A percentile compares a stretch with the other conserved stretches of the same genome.
These are phyloP conservation scores for Digitaria exilis DNA, from an alignment of 202 grass and related monocot genomes.

Conservation along the genomic window DNA sequence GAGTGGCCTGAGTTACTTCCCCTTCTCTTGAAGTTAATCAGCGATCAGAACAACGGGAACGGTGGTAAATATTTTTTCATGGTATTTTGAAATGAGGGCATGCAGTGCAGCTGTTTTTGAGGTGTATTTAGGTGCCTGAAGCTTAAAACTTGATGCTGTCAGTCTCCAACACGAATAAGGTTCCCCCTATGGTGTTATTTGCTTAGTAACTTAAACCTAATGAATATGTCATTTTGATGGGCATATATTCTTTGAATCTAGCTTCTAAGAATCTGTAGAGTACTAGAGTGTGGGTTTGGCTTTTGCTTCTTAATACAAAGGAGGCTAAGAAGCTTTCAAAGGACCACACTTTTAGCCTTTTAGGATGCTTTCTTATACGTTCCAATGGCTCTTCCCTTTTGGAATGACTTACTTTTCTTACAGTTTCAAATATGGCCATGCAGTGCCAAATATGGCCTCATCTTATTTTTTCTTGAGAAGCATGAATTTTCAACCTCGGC, in stretches of 20 bases:
- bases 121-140: slow-evolving; percentile 17
- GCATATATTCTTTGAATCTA: slow-evolving; percentile 27
- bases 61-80: slow-evolving; percentile 61
- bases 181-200: background rate
- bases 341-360: background rate
- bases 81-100: background rate
- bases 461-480: background rate
- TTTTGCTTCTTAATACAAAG: background rate
- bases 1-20: slow-evolving; percentile 93
- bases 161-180: background rate
- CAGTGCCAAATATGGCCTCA: background rate
- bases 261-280: background rate
- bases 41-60: slow-evolving; percentile 69
- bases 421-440: background rate
- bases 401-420: background rate
- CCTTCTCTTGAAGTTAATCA: slow-evolving; percentile 86
- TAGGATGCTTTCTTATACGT: background rate
- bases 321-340: background rate
- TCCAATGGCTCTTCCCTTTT: background rate
- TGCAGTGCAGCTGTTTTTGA: background rate
- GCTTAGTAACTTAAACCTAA: background rate
- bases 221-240: background rate
- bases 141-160: background rate
- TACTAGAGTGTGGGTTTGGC: background rate
- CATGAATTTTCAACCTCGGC: background rate